A percentile compares a stretch with the other conserved stretches of the same genome.
These are phyloP conservation scores for Neurospora sp. DNA, from an alignment of 495 filamentous ascomycete species.

Conservation along the genomic window DNA sequence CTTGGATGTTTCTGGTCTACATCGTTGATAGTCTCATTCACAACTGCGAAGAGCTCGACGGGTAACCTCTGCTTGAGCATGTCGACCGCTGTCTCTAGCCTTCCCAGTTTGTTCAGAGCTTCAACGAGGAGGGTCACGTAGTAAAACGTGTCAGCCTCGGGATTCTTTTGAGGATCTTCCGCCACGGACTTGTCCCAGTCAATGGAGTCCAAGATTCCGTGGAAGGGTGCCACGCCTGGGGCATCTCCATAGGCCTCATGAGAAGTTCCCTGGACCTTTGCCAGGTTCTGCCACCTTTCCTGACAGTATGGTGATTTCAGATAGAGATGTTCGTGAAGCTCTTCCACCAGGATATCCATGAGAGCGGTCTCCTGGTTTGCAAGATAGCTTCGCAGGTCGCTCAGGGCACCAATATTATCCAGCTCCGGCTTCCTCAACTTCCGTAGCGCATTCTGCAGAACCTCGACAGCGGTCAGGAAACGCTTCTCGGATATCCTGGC, in stretches of 20 bases:
- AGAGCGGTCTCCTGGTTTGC: slow-evolving; percentile 84
- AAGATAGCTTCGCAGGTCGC: slow-evolving; percentile 78
- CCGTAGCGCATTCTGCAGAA: slow-evolving; percentile 76
- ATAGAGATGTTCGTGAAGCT: slow-evolving; percentile 94
- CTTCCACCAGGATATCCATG: slow-evolving; percentile 90
- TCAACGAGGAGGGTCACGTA: slow-evolving; percentile 87
- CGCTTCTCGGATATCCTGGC: slow-evolving; percentile 91
- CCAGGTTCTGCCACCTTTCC: slow-evolving; percentile 77
- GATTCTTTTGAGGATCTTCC: slow-evolving; percentile 83
- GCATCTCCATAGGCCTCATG: slow-evolving; percentile 37
- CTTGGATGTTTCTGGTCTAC: slow-evolving; percentile 84
- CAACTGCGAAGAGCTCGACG: slow-evolving; percentile 86
- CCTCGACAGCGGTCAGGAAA: slow-evolving; percentile 85
- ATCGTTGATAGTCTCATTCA: slow-evolving; percentile 89
- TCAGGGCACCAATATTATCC: slow-evolving; percentile 82
- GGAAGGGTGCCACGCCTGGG: slow-evolving; percentile 47
- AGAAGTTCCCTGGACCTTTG: slow-evolving; percentile 39
- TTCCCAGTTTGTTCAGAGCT: slow-evolving; percentile 75
- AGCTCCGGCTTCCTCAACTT: slow-evolving; percentile 78
- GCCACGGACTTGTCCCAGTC: slow-evolving; percentile 58
- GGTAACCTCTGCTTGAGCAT: slow-evolving; percentile 86
- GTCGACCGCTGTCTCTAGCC: slow-evolving; percentile 76
- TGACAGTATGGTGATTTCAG: slow-evolving; percentile 95
- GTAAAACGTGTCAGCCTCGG: slow-evolving; percentile 87
- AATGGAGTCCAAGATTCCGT: slow-evolving; percentile 67